Evolutionary conservation across 2,329 filamentous ascomycete genomes (phyloP).

Genomic region (Lithohypha guttulata): DNA sequence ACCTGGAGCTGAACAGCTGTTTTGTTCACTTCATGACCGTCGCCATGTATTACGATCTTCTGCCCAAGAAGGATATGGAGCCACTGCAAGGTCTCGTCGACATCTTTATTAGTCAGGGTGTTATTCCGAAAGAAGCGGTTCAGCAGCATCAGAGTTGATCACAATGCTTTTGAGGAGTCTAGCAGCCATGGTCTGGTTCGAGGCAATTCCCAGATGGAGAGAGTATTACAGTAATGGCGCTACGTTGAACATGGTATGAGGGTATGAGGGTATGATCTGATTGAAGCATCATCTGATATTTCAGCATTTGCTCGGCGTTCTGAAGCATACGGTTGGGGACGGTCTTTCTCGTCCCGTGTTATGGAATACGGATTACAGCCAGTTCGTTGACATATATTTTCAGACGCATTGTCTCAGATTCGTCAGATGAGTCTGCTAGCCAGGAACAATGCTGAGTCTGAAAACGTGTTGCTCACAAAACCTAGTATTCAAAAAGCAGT

Average conservation of each 20-base stretch:
- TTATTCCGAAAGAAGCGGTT: slow-evolving; percentile 60
- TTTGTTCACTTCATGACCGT: slow-evolving; percentile 78
- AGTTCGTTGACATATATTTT: too few species aligned
- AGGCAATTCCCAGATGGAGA: not conserved
- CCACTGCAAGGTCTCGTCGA: slow-evolving; percentile 93
- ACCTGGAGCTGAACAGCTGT: slow-evolving; percentile 69
- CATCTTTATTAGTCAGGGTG: slow-evolving; percentile 79
- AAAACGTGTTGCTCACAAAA: too few species aligned
- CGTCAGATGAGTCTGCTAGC: too few species aligned
- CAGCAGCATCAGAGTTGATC: slow-evolving; percentile 10
- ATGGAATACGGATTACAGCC: too few species aligned
- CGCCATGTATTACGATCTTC: slow-evolving; percentile 68
- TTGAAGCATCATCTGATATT: not conserved
- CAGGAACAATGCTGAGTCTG: too few species aligned
- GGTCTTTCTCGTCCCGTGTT: too few species aligned
- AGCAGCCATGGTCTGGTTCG: not conserved
- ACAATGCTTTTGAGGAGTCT: not conserved
- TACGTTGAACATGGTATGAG: not conserved
- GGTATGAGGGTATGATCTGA: slow-evolving; percentile 1
- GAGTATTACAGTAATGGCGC: slow-evolving; percentile 4
- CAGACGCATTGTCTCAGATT: too few species aligned
- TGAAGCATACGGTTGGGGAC: too few species aligned
- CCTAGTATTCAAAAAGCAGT: too few species aligned
- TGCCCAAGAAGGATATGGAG: slow-evolving; percentile 82
- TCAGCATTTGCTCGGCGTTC: slow-evolving; percentile 1